Percentiles rank a stretch among this genome's conserved stretches.
These are phyloP conservation scores for Fusarium torulosum DNA, from an alignment of 2,329 filamentous ascomycete genomes.

Conservation along the genomic window DNA sequence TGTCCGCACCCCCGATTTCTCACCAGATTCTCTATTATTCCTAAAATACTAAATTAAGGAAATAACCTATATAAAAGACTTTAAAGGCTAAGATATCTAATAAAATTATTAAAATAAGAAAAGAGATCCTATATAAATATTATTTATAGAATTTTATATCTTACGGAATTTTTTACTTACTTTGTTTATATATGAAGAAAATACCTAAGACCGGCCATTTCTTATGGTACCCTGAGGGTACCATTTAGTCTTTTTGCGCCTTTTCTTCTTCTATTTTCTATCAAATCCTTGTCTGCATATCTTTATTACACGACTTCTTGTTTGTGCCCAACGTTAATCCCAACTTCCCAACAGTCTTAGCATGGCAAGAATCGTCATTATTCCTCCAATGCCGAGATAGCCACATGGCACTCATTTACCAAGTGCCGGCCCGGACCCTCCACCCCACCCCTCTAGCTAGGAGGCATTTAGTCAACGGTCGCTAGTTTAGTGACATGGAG, in stretches of 20 bases:
- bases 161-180: too few species aligned
- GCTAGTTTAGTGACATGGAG: slow-evolving; percentile 1
- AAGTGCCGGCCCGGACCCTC: slow-evolving; percentile 21
- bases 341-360: neutral
- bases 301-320: neutral
- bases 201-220: too few species aligned
- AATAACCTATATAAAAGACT: too few species aligned
- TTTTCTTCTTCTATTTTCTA: neutral
- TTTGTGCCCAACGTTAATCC: neutral
- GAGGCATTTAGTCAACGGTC: slow-evolving; percentile 18
- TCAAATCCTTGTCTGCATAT: neutral
- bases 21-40: too few species aligned
- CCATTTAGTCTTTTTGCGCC: neutral
- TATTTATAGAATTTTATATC: too few species aligned
- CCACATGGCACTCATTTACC: slow-evolving; percentile 26
- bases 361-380: slow-evolving; percentile 13
- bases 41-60: too few species aligned
- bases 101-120: too few species aligned
- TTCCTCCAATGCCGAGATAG: slow-evolving; percentile 23
- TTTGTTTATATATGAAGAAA: too few species aligned
- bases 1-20: too few species aligned
- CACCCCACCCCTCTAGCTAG: slow-evolving; percentile 15
- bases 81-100: too few species aligned
- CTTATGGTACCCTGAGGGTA: too few species aligned
- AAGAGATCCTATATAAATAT: too few species aligned